A percentile compares a stretch with the other conserved stretches of the same genome.
These are phyloP conservation scores for Suillus plorans DNA, from an alignment of 768 basidiomycete genomes.

Conservation along the genomic window DNA sequence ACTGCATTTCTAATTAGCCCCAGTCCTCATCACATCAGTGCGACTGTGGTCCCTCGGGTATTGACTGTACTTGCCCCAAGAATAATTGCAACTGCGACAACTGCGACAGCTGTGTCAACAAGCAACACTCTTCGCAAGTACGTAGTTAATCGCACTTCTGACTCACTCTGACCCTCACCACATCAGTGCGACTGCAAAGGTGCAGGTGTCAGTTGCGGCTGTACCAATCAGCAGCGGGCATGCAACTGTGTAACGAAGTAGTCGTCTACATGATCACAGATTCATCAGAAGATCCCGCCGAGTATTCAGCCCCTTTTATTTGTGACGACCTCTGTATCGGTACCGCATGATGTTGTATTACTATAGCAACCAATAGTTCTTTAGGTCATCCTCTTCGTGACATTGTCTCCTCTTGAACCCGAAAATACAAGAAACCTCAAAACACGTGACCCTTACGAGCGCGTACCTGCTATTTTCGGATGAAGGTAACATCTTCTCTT, in stretches of 20 bases:
- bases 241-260: slow-evolving; percentile 23
- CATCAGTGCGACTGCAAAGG: slow-evolving; percentile 24
- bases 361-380: neutral
- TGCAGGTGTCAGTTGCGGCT: slow-evolving; percentile 17
- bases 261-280: neutral
- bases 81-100: slow-evolving; percentile 19
- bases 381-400: neutral
- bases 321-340: neutral
- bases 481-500: slow-evolving; percentile 12
- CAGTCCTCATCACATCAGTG: slow-evolving; percentile 14
- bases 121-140: slow-evolving; percentile 25
- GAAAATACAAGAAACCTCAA: slow-evolving; percentile 11
- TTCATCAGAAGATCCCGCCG: neutral
- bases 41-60: slow-evolving; percentile 20
- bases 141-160: neutral
- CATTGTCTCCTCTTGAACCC: neutral
- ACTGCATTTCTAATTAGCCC: neutral
- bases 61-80: slow-evolving; percentile 31
- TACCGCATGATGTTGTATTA: neutral
- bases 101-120: slow-evolving; percentile 31
- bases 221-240: slow-evolving; percentile 13
- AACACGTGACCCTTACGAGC: slow-evolving; percentile 7
- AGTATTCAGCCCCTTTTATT: neutral
- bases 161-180: neutral
- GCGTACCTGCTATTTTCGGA: slow-evolving; percentile 12